These are phyloP conservation scores for Pleurotus platypus DNA, from an alignment of 768 basidiomycete genomes.

Conservation along the genomic window DNA sequence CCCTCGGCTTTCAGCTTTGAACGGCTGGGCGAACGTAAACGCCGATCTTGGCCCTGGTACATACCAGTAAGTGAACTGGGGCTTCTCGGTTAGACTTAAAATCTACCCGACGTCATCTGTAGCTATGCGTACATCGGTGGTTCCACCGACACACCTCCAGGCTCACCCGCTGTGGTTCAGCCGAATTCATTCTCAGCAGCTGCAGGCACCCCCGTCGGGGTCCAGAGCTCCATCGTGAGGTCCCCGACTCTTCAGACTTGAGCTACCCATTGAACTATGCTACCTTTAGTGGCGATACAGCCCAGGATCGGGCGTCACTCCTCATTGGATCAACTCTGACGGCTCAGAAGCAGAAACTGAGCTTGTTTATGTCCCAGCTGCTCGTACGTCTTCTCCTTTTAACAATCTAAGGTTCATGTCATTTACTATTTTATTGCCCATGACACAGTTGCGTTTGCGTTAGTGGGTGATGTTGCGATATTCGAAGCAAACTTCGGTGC, in stretches of 20 bases:
- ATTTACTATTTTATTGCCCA: background rate
- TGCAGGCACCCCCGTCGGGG: background rate
- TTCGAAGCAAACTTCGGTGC: background rate
- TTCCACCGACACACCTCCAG: background rate
- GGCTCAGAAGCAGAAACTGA: background rate
- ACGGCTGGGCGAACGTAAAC: background rate
- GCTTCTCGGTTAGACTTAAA: background rate
- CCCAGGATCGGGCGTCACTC: background rate
- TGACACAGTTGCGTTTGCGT: background rate
- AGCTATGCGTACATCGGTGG: slow-evolving; percentile 5
- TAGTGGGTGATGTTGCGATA: background rate
- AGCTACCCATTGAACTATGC: background rate
- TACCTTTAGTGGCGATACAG: background rate
- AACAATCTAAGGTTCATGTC: no score
- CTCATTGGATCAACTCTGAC: background rate
- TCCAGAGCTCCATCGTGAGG: slow-evolving; percentile 3
- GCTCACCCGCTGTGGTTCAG: background rate
- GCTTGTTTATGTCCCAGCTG: background rate
- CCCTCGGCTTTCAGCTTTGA: background rate
- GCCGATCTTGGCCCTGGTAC: background rate
- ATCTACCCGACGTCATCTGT: background rate
- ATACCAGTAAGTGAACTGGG: background rate
- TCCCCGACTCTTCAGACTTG: background rate
- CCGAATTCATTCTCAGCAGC: background rate
- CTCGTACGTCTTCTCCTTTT: background rate